Evolutionary conservation across 2,329 filamentous ascomycete species (phyloP).

Genomic region (Fusarium stilboides): DNA sequence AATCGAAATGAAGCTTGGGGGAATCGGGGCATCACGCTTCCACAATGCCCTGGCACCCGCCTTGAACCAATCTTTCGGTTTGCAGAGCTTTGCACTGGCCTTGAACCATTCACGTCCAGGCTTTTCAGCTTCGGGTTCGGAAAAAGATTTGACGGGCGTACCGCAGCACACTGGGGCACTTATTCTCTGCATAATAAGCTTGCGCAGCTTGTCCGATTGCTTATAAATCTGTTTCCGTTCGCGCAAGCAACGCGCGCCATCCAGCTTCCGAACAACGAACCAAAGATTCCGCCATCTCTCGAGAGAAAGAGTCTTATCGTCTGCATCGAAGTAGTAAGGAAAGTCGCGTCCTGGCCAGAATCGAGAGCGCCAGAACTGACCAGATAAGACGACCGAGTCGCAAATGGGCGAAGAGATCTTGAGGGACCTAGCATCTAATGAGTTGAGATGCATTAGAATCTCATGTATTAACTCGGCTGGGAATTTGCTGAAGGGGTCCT

Average conservation of each 20-base stretch:
- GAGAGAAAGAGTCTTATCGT: neutral
- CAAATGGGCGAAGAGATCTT: neutral
- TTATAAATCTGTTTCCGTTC: neutral
- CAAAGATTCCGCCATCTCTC: neutral
- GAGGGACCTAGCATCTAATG: neutral
- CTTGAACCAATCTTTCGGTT: neutral
- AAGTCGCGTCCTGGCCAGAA: neutral
- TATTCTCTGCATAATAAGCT: neutral
- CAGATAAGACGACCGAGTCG: neutral
- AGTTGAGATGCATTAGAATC: neutral
- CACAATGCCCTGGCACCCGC: neutral
- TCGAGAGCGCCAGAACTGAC: neutral
- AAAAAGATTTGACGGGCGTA: neutral
- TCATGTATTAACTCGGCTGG: neutral
- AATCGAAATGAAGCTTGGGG: neutral
- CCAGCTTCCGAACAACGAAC: neutral
- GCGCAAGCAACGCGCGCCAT: neutral
- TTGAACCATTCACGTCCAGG: neutral
- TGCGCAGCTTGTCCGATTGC: neutral
- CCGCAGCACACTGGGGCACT: neutral
- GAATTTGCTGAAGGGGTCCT: neutral
- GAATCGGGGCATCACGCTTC: neutral
- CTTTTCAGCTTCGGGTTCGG: neutral
- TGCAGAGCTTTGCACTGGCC: neutral
- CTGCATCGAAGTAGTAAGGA: neutral